Percentiles rank a stretch among this genome's conserved stretches.
Conservation (phyloP, 192 early-diverging fungal genomes). For the Linnemannia exigua region DNA sequence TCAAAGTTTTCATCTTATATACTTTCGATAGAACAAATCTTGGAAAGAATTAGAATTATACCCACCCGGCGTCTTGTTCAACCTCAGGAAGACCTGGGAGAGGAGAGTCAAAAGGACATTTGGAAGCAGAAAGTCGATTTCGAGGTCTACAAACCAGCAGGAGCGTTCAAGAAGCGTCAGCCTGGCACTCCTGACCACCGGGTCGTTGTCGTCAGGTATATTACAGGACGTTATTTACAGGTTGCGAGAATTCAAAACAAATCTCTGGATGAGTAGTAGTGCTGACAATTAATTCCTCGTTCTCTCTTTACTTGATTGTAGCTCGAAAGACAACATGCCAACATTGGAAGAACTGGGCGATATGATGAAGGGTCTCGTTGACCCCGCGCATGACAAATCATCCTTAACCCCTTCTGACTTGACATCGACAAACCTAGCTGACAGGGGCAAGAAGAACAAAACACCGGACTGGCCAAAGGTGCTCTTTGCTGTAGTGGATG, state of each 20-base stretch:
- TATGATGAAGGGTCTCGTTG: conserved; percentile 18
- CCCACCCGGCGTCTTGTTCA: conserved; percentile 22
- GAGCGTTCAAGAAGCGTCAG: conserved; percentile 62
- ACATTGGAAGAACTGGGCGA: conserved; percentile 8
- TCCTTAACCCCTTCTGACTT: background rate
- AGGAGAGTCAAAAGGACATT: background rate
- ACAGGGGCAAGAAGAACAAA: conserved; percentile 24
- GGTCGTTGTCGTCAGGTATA: conserved; percentile 57
- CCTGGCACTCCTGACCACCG: conserved; percentile 62
- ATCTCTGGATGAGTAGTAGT: too few relatives aligned
- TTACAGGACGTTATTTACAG: background rate
- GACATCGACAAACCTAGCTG: background rate
- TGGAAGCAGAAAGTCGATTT: conserved; percentile 42
- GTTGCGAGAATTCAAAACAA: background rate
- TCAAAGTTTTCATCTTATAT: background rate
- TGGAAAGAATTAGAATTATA: conserved; percentile 53
- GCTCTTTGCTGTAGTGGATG: conserved; percentile 44
- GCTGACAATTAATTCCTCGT: background rate
- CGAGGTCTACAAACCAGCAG: conserved; percentile 61
- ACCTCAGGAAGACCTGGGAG: background rate
- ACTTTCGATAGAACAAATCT: conserved; percentile 38
- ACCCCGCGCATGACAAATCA: background rate
- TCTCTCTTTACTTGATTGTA: background rate
- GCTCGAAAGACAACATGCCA: background rate
- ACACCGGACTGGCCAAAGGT: conserved; percentile 34